Base-by-base conservation (phyloP, 176 grass and related monocot species). In the Triticum timopheevii region DNA sequence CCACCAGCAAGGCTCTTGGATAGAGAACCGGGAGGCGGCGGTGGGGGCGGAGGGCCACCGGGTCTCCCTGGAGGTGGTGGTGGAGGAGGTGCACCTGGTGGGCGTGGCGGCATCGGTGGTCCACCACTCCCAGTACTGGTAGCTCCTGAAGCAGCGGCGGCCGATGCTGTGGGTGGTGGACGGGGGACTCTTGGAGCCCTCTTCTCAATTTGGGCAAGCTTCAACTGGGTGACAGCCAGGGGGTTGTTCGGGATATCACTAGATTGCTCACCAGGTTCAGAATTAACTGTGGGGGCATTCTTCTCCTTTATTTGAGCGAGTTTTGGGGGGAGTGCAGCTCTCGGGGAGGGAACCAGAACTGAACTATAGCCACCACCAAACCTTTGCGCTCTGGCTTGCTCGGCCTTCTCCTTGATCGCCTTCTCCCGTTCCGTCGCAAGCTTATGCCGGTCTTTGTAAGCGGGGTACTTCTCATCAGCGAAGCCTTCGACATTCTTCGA, bases 251-350 rank as follows among this genome's bases (percentile, higher is more conserved):
- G 90, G 64, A 52, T 58, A 39, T 91, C 89, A 77, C 40, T 86
- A 35, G 90, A 65, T 89, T 93, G 92, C 61, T 93, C 92, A 25
- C 78, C 45, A 13, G 96, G 17, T 44, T 76, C 89, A 66, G 45
- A 27, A 59, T 81, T 89, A 11, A 83, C 69, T 70, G 40, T 4
- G 6, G 79, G 83, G 36, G 67, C 71, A 63, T 89, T 98, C 86
- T 98, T 98, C 87, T 98, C 97, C 87, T 91, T 98, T 76, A 98
- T 98, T 33, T 90, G 90, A 63, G 94, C 76, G 39, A 98, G 94
- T 88, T 93, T 96, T 73, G 85, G 82, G 28, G 97, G 97, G 13
- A 96, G 87, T 30, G 81, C 65, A 76, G 61, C 63, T 70, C 78
- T 87, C 9, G 90, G 88, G 39, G 82, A 50, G 30, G 82, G 28